Percentiles rank a stretch among this genome's conserved stretches.
phyloP scores from a whole-genome alignment of 2,329 filamentous ascomycete species.

The Passalora sequoiae region DNA sequence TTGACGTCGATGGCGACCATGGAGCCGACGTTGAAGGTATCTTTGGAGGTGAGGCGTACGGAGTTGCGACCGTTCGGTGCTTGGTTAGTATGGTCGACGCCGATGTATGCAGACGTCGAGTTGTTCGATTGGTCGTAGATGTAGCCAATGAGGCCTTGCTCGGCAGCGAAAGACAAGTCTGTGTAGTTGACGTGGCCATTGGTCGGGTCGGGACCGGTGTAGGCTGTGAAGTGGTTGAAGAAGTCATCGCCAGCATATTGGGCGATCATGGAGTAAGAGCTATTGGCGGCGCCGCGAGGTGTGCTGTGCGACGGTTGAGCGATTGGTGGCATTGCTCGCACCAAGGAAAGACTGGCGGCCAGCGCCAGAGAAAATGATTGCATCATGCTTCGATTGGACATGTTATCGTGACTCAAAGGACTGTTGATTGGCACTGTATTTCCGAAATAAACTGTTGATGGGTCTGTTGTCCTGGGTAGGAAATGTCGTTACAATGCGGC shows the following conservation, averaged over 20 bases:
- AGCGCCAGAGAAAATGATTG: slow-evolving; percentile 13
- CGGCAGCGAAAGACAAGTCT: slow-evolving; percentile 30
- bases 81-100: slow-evolving; percentile 39
- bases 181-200: slow-evolving; percentile 33
- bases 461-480: too few relatives aligned
- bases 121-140: slow-evolving; percentile 35
- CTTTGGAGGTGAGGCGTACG: slow-evolving; percentile 45
- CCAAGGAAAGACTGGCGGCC: slow-evolving; percentile 12
- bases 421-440: too few relatives aligned
- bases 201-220: slow-evolving; percentile 42
- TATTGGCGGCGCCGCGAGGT: slow-evolving; percentile 5
- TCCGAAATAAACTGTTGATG: too few relatives aligned
- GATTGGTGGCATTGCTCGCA: slow-evolving; percentile 2
- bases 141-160: slow-evolving; percentile 37
- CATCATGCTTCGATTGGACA: too few relatives aligned
- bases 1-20: slow-evolving; percentile 47
- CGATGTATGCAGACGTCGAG: slow-evolving; percentile 39
- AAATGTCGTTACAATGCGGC: too few relatives aligned
- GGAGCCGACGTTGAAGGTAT: slow-evolving; percentile 45
- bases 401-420: too few relatives aligned
- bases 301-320: slow-evolving; percentile 11
- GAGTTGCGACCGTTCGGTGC: slow-evolving; percentile 40
- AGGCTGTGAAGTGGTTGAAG: slow-evolving; percentile 44
- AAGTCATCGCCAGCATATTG: slow-evolving; percentile 35
- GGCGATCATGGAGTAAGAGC: slow-evolving; percentile 28